A percentile compares a stretch with the other conserved stretches of the same genome.
Conservation (phyloP, 495 filamentous ascomycete species). For the Astrocystis sublimbata region DNA sequence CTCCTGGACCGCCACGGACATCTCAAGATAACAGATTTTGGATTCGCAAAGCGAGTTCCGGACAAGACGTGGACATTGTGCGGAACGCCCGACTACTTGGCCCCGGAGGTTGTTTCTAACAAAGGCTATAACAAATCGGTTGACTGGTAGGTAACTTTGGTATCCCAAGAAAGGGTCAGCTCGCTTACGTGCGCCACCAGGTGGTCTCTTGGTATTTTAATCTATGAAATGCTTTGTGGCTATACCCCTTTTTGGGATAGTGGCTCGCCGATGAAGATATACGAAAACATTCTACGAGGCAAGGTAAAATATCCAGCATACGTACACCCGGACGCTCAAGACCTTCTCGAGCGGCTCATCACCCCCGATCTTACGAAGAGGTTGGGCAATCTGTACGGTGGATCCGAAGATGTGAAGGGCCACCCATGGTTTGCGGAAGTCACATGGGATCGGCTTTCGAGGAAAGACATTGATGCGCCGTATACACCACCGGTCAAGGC, state of each 20-base stretch:
- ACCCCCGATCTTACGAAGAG: constrained; percentile 94
- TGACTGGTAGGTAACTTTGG: constrained; percentile 72
- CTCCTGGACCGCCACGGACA: constrained; percentile 95
- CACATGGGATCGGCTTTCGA: constrained; percentile 89
- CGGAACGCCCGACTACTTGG: constrained; percentile 97
- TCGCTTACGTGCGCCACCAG: constrained; percentile 51
- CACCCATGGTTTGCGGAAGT: constrained; percentile 97
- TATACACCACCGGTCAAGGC: constrained; percentile 96
- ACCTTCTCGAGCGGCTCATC: constrained; percentile 88
- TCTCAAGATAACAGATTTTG: constrained; percentile 98
- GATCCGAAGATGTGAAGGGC: constrained; percentile 90
- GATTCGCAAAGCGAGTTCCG: constrained; percentile 96
- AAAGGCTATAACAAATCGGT: constrained; percentile 99
- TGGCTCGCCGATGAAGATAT: constrained; percentile 97
- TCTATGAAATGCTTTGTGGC: constrained; percentile 99
- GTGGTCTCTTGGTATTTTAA: constrained; percentile 98
- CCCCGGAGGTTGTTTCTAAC: constrained; percentile 92
- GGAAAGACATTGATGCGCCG: constrained; percentile 97
- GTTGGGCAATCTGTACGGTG: constrained; percentile 88
- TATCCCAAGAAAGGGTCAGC: constrained; percentile 10
- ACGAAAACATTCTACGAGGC: constrained; percentile 95
- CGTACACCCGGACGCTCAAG: constrained; percentile 89
- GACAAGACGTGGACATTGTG: constrained; percentile 99
- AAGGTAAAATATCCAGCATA: constrained; percentile 94
- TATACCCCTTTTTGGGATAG: constrained; percentile 99